phyloP scores from a whole-genome alignment of 768 basidiomycete genomes.

The Tremella fuciformis region DNA sequence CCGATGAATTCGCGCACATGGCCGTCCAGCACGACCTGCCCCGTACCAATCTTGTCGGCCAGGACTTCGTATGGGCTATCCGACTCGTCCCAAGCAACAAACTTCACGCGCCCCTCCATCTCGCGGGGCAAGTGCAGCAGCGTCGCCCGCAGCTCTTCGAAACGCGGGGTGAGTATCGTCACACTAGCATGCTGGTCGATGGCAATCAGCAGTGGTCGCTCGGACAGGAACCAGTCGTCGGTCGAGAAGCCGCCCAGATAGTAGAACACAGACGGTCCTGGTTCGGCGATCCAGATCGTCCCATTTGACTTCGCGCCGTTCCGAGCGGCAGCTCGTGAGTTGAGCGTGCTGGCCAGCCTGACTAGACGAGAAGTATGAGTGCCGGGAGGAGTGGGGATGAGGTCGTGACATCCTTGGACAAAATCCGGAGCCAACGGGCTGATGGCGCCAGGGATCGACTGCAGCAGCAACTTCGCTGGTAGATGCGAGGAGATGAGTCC shows the following conservation, averaged over 20 bases:
- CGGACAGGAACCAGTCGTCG: slow-evolving; percentile 67
- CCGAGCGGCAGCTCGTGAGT: neutral
- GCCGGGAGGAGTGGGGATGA: slow-evolving; percentile 10
- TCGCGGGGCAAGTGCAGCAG: slow-evolving; percentile 58
- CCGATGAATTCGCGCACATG: slow-evolving; percentile 52
- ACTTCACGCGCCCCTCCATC: slow-evolving; percentile 48
- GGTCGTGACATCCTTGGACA: slow-evolving; percentile 14
- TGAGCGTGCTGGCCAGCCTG: slow-evolving; percentile 5
- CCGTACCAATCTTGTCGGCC: slow-evolving; percentile 42
- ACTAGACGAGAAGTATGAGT: slow-evolving; percentile 22
- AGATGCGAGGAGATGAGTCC: slow-evolving; percentile 1
- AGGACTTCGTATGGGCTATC: slow-evolving; percentile 64
- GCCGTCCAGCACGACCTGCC: slow-evolving; percentile 55
- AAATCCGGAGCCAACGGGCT: slow-evolving; percentile 16
- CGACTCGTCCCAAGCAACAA: slow-evolving; percentile 60
- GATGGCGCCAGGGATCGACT: neutral
- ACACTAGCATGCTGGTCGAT: slow-evolving; percentile 50
- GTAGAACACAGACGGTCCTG: slow-evolving; percentile 68
- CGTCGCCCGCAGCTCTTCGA: slow-evolving; percentile 70
- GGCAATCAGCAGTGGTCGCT: slow-evolving; percentile 68
- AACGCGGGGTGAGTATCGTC: slow-evolving; percentile 69
- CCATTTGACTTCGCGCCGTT: neutral
- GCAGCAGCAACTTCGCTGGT: neutral
- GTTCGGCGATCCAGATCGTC: slow-evolving; percentile 67
- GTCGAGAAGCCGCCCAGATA: slow-evolving; percentile 66